A percentile compares a stretch with the other conserved stretches of the same genome.
These are phyloP conservation scores for Aspergillus fischeri DNA, from an alignment of 2,329 filamentous ascomycete species.

Conservation along the genomic window DNA sequence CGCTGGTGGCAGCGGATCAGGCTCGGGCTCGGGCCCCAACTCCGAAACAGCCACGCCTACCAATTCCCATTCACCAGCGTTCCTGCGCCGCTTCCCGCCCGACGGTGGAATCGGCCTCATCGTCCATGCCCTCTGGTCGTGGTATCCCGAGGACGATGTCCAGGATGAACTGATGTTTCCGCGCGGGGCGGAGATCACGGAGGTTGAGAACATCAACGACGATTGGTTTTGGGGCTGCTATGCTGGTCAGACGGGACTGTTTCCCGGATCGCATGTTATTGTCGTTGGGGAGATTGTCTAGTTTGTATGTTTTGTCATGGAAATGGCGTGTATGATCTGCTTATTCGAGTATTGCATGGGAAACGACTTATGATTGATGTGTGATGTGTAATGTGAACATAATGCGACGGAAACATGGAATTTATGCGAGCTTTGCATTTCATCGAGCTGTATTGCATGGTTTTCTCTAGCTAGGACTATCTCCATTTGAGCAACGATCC, in stretches of 20 bases:
- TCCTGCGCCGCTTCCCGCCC: constrained; percentile 57
- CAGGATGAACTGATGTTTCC: constrained; percentile 79
- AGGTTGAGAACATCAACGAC: constrained; percentile 81
- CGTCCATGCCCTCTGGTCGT: constrained; percentile 68
- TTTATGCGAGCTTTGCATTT: too few species aligned
- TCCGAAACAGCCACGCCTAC: constrained; percentile 21
- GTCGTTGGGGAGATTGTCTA: constrained; percentile 40
- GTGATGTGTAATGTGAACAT: background rate
- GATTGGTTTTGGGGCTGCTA: constrained; percentile 90
- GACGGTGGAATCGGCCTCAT: constrained; percentile 67
- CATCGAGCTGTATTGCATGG: too few species aligned
- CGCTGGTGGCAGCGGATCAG: background rate
- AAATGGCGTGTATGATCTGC: background rate
- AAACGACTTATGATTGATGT: background rate
- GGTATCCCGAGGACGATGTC: constrained; percentile 59
- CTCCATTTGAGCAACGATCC: too few species aligned
- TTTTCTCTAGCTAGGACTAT: too few species aligned
- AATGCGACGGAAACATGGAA: background rate
- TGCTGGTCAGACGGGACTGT: constrained; percentile 73
- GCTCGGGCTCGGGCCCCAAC: background rate
- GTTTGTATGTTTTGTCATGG: background rate
- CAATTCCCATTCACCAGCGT: constrained; percentile 27
- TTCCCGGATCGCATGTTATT: constrained; percentile 72
- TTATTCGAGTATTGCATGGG: background rate
- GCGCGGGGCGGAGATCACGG: constrained; percentile 72